Conservation (phyloP, 371 early-diverging fungal species). For the Apophysomyces ossiformis region DNA sequence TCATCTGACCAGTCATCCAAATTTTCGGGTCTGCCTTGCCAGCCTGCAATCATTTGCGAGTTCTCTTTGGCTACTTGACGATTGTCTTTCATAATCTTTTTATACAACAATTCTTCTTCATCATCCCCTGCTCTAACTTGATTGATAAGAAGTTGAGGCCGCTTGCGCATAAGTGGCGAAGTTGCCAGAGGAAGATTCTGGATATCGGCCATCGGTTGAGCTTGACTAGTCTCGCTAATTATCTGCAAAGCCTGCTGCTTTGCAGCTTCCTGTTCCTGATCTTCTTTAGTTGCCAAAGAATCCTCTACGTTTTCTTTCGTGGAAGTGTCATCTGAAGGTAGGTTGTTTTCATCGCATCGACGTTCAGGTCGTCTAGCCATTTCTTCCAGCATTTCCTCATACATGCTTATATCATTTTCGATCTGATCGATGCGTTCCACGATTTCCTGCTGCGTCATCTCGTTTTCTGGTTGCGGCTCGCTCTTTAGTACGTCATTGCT, state of each 20-base stretch:
- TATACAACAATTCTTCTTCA: slow-evolving; percentile 47
- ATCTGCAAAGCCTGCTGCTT: slow-evolving; percentile 49
- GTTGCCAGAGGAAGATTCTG: slow-evolving; percentile 27
- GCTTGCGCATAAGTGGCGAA: slow-evolving; percentile 42
- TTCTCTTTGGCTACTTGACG: slow-evolving; percentile 56
- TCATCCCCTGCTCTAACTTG: slow-evolving; percentile 46
- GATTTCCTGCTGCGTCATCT: slow-evolving; percentile 53
- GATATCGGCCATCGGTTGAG: slow-evolving; percentile 28
- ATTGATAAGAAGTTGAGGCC: slow-evolving; percentile 50
- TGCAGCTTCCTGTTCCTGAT: slow-evolving; percentile 37
- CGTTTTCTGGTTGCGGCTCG: slow-evolving; percentile 3
- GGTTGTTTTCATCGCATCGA: neutral
- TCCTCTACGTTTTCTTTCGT: slow-evolving; percentile 18
- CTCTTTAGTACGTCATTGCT: slow-evolving; percentile 3
- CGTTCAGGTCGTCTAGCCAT: slow-evolving; percentile 28
- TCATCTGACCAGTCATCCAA: slow-evolving; percentile 47
- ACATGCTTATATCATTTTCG: slow-evolving; percentile 51
- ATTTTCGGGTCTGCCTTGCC: slow-evolving; percentile 40
- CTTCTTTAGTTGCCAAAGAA: slow-evolving; percentile 22
- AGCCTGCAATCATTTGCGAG: slow-evolving; percentile 44
- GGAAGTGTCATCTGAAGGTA: neutral
- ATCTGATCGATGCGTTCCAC: slow-evolving; percentile 57
- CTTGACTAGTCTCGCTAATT: slow-evolving; percentile 34
- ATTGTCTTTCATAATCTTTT: slow-evolving; percentile 65
- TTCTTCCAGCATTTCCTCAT: slow-evolving; percentile 49